These are phyloP conservation scores for Fusarium lateritium DNA, from an alignment of 2,329 filamentous ascomycete species.

Conservation along the genomic window DNA sequence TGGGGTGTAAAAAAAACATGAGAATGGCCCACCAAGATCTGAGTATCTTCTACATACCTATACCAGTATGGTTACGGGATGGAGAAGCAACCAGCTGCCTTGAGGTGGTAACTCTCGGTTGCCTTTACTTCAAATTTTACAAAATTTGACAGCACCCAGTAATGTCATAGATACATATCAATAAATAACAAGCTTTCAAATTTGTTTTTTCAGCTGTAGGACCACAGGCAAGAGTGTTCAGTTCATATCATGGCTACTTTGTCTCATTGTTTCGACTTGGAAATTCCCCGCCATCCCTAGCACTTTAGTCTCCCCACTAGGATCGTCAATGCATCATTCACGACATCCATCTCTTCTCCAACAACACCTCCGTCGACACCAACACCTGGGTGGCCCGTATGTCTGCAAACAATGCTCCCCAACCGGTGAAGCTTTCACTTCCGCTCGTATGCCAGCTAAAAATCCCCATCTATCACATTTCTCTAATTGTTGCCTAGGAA, in stretches of 20 bases:
- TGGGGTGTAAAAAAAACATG: no score
- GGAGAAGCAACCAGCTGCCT: background rate
- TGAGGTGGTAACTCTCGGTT: background rate
- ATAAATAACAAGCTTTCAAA: background rate
- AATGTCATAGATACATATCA: background rate
- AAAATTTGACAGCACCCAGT: background rate
- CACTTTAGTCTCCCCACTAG: slow-evolving; percentile 28
- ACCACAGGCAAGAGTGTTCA: background rate
- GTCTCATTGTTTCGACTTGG: background rate
- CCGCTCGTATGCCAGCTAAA: slow-evolving; percentile 61
- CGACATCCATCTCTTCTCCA: slow-evolving; percentile 21
- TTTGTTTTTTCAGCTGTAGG: background rate
- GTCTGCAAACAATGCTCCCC: slow-evolving; percentile 68
- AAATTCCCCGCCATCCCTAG: slow-evolving; percentile 18
- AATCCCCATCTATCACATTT: background rate
- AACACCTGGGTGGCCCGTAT: slow-evolving; percentile 56
- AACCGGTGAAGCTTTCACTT: slow-evolving; percentile 85
- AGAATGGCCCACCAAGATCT: no score
- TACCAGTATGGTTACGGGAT: no score
- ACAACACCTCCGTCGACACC: slow-evolving; percentile 33
- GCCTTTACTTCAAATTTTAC: background rate
- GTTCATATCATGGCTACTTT: slow-evolving; percentile 16
- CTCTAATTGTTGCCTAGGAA: slow-evolving; percentile 65
- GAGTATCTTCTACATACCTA: no score
- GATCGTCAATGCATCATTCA: slow-evolving; percentile 39